Conservation (phyloP, 2,329 filamentous ascomycete species). For the Macrophomina tecta region DNA sequence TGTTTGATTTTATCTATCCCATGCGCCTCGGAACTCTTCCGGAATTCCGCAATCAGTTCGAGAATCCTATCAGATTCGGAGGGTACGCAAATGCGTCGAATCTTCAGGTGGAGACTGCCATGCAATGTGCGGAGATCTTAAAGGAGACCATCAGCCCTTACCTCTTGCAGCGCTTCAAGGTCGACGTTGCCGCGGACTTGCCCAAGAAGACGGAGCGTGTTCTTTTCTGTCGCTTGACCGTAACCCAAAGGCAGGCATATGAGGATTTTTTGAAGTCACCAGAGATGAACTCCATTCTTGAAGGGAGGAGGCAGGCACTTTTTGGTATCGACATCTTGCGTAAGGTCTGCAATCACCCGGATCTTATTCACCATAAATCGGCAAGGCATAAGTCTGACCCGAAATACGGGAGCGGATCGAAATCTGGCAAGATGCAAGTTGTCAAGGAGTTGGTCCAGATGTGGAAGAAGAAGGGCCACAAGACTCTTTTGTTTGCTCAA, state of each 20-base stretch:
- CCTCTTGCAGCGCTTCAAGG: conserved; percentile 87
- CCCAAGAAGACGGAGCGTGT: conserved; percentile 97
- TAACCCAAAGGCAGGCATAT: conserved; percentile 79
- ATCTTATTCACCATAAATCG: conserved; percentile 71
- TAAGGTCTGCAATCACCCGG: conserved; percentile 98
- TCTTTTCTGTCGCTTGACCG: conserved; percentile 90
- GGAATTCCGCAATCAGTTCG: conserved; percentile 88
- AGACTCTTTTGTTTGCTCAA: conserved; percentile 91
- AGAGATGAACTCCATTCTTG: conserved; percentile 83
- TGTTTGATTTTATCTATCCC: conserved; percentile 97
- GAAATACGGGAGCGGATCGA: conserved; percentile 75
- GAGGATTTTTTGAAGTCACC: conserved; percentile 80
- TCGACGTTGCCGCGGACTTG: conserved; percentile 90
- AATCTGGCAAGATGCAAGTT: conserved; percentile 96
- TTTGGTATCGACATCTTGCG: conserved; percentile 90
- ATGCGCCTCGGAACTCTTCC: conserved; percentile 93
- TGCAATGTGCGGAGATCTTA: conserved; percentile 89
- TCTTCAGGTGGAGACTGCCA: conserved; percentile 90
- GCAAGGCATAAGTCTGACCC: neutral
- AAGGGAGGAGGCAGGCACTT: conserved; percentile 76
- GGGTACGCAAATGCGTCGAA: conserved; percentile 96
- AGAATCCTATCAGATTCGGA: conserved; percentile 89
- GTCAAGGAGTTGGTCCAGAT: conserved; percentile 84
- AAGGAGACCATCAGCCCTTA: conserved; percentile 95
- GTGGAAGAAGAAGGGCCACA: conserved; percentile 93